A percentile compares a stretch with the other conserved stretches of the same genome.
These are phyloP conservation scores for Bipolaris cookei DNA, from an alignment of 2,329 filamentous ascomycete species.

Conservation along the genomic window DNA sequence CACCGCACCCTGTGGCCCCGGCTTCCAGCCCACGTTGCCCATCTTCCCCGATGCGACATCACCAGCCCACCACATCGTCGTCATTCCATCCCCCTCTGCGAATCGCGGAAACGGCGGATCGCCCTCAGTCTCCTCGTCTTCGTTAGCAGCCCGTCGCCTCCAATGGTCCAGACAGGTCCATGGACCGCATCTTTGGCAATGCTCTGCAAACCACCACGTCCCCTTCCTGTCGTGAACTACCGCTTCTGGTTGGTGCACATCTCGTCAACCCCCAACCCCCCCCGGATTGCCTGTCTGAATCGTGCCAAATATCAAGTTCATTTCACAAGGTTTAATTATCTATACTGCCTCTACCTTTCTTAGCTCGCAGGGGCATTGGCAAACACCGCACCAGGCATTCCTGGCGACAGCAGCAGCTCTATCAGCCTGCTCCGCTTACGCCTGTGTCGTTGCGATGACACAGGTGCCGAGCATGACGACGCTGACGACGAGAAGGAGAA, in stretches of 20 bases:
- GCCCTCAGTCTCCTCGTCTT: slow-evolving; percentile 15
- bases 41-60: slow-evolving; percentile 21
- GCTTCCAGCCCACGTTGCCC: slow-evolving; percentile 22
- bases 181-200: slow-evolving; percentile 1
- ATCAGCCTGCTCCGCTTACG: slow-evolving; percentile 33
- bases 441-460: slow-evolving; percentile 17
- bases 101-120: slow-evolving; percentile 19
- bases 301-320: slow-evolving; percentile 5
- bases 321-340: slow-evolving; percentile 24
- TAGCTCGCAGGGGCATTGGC: slow-evolving; percentile 19
- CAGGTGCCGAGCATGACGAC: slow-evolving; percentile 27
- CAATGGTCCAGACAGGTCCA: slow-evolving; percentile 16
- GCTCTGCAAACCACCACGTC: slow-evolving; percentile 10
- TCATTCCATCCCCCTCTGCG: slow-evolving; percentile 21
- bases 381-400: slow-evolving; percentile 26
- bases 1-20: slow-evolving; percentile 23
- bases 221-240: slow-evolving; percentile 12
- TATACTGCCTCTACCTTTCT: not conserved
- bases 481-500: slow-evolving; percentile 34
- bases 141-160: slow-evolving; percentile 4
- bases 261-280: not conserved
- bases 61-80: slow-evolving; percentile 19
- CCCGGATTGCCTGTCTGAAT: not conserved
- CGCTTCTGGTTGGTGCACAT: slow-evolving; percentile 10
- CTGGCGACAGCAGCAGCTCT: slow-evolving; percentile 29